Evolutionary conservation across 2,329 filamentous ascomycete species (phyloP), one percentile per base, ranked within the genome.

Genomic region (Alternaria gansuensis): DNA sequence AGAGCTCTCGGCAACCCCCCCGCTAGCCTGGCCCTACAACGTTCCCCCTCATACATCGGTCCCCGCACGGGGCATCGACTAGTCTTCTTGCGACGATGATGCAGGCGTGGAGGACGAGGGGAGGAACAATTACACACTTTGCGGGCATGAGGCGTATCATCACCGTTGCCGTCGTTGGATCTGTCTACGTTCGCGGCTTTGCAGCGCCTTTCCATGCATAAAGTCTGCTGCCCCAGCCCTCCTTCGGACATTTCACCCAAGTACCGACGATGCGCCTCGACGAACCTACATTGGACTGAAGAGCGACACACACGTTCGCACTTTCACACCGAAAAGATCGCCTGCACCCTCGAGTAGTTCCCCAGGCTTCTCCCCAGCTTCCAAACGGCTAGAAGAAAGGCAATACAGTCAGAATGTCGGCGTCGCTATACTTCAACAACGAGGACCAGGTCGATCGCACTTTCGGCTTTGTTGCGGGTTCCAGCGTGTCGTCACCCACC

Each of bases 351-450:
- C 21, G 24, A 14, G 24, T 29, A 9, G 14, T 31, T 29, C 43
- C n/a, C 7, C 24, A 31, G 13, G 14, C 2, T 26, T 45, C 24
- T 11, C 29, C 24, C 43, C 8, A 26, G n/a, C n/a, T 31, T n/a
- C 13, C 29, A 45, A 2, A 45, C 23, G 43, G 21, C 8, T 45
- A 45, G 26, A 41, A 3, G 24, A 13, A 17, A n/a, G 13, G n/a
- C n/a, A 11, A n/a, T 24, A 37, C 7, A 26, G 17, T 11, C 5
- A 37, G 13, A 23, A 62, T 63, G 60, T 33, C 57, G 29, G 11
- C 41, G 23, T 31, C 39, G 8, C 51, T 36, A 2, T 21, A 33
- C 3, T n/a, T 21, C 37, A 31, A 21, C 11, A n/a, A 54, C 23
- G 17, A 45, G 11, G 29, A 14, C 23, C 48, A 28, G 43, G 36